Evolutionary conservation across 2,329 filamentous ascomycete genomes (phyloP).

Genomic region (Aureobasidium vineae): DNA sequence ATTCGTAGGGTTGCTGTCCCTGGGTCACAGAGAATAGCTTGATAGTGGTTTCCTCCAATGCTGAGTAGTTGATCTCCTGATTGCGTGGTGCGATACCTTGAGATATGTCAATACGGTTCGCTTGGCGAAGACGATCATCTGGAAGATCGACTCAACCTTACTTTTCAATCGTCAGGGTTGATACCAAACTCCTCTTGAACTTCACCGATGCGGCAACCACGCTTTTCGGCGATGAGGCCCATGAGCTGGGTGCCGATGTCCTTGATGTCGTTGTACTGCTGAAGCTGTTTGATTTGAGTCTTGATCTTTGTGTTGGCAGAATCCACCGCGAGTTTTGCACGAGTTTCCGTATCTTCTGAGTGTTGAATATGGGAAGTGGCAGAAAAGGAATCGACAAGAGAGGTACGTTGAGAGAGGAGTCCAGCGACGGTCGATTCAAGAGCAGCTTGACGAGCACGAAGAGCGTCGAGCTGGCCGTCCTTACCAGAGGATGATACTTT

Average conservation of each 20-base stretch:
- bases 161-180: slow-evolving; percentile 44
- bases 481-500: slow-evolving; percentile 11
- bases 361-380: slow-evolving; percentile 24
- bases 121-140: not conserved
- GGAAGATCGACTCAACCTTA: not conserved
- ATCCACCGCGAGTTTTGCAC: slow-evolving; percentile 37
- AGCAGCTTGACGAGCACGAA: slow-evolving; percentile 35
- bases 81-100: not conserved
- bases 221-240: slow-evolving; percentile 64
- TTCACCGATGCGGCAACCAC: slow-evolving; percentile 55
- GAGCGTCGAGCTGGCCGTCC: slow-evolving; percentile 27
- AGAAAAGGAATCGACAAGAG: slow-evolving; percentile 39
- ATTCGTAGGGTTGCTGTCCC: not conserved
- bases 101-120: not conserved
- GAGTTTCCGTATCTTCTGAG: not conserved
- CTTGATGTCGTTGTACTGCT: slow-evolving; percentile 69
- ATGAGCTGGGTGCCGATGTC: slow-evolving; percentile 66
- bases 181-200: slow-evolving; percentile 52
- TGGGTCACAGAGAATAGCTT: not conserved
- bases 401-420: slow-evolving; percentile 46
- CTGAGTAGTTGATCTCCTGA: not conserved
- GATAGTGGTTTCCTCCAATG: not conserved
- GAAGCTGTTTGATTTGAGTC: slow-evolving; percentile 62
- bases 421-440: slow-evolving; percentile 51
- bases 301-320: slow-evolving; percentile 57